phyloP scores from a whole-genome alignment of 2,329 filamentous ascomycete species.

The Ramularia collo-cygni region DNA sequence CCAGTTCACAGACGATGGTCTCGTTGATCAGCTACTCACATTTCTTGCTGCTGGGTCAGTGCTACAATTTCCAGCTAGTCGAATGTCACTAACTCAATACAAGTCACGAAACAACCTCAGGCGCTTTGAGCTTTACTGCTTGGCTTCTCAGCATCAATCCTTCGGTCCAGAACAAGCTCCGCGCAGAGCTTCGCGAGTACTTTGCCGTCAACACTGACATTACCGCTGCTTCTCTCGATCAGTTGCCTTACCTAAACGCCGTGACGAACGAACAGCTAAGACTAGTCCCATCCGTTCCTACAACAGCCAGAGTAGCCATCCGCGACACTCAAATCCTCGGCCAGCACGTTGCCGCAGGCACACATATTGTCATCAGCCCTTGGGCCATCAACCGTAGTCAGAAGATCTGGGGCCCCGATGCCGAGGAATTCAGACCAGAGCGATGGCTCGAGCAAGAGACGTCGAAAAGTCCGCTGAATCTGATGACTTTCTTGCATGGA shows the following conservation, averaged over 20 bases:
- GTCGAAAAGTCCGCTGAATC: constrained; percentile 32
- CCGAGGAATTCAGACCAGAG: constrained; percentile 26
- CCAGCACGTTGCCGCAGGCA: constrained; percentile 12
- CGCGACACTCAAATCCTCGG: constrained; percentile 14
- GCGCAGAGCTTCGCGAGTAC: constrained; percentile 38
- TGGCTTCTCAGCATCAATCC: constrained; percentile 60
- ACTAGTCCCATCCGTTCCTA: constrained; percentile 17
- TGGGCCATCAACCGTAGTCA: constrained; percentile 28
- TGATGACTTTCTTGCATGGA: constrained; percentile 39
- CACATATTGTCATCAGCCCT: constrained; percentile 57
- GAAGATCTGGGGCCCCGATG: constrained; percentile 27
- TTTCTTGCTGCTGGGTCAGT: constrained; percentile 44
- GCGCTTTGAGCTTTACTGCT: constrained; percentile 64
- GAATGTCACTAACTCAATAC: neutral
- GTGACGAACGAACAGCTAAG: constrained; percentile 56
- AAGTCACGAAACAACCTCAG: constrained; percentile 67
- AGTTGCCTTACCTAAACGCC: constrained; percentile 67
- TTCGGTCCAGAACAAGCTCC: constrained; percentile 37
- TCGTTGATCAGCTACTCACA: constrained; percentile 49
- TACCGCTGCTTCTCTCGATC: constrained; percentile 53
- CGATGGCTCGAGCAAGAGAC: constrained; percentile 39
- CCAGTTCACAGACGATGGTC: constrained; percentile 44
- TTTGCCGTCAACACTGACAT: constrained; percentile 35
- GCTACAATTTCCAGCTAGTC: neutral
- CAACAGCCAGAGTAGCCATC: constrained; percentile 11